A percentile compares a stretch with the other conserved stretches of the same genome.
Conservation (phyloP, 2,329 filamentous ascomycete species). For the Myriosclerotinia scirpicola region DNA sequence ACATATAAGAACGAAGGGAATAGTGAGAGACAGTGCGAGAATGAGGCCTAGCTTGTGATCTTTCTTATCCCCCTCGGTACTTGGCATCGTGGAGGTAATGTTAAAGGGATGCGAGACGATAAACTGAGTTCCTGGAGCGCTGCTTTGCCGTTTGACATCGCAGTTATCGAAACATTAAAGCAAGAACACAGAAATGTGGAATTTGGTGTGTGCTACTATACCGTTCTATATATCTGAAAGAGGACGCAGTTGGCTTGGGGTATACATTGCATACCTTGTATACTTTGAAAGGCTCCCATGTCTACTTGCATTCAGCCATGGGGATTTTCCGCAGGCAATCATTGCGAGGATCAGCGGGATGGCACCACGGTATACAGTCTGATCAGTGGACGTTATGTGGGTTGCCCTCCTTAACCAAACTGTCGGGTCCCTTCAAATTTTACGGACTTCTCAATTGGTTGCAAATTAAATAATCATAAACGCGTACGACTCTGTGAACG, state of each 20-base stretch:
- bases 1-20: conserved; percentile 20
- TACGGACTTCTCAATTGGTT: not conserved
- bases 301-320: not conserved
- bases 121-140: not conserved
- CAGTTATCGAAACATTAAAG: not conserved
- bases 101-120: conserved; percentile 17
- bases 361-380: conserved; percentile 6
- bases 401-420: conserved; percentile 15
- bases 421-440: conserved; percentile 10
- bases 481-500: conserved; percentile 16
- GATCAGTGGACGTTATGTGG: not conserved
- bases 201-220: conserved; percentile 1
- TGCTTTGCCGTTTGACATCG: conserved; percentile 13
- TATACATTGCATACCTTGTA: not conserved
- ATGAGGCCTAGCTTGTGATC: conserved; percentile 18
- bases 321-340: not conserved
- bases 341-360: not conserved
- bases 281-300: not conserved
- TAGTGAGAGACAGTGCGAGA: conserved; percentile 18
- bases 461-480: not conserved
- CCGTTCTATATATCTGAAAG: conserved; percentile 6
- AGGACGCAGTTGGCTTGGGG: not conserved
- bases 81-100: conserved; percentile 7
- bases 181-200: not conserved
- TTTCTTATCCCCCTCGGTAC: conserved; percentile 1